A percentile compares a stretch with the other conserved stretches of the same genome.
Evolutionary conservation across 2,329 filamentous ascomycete species (phyloP).

Genomic region (Diaporthe caulivora): DNA sequence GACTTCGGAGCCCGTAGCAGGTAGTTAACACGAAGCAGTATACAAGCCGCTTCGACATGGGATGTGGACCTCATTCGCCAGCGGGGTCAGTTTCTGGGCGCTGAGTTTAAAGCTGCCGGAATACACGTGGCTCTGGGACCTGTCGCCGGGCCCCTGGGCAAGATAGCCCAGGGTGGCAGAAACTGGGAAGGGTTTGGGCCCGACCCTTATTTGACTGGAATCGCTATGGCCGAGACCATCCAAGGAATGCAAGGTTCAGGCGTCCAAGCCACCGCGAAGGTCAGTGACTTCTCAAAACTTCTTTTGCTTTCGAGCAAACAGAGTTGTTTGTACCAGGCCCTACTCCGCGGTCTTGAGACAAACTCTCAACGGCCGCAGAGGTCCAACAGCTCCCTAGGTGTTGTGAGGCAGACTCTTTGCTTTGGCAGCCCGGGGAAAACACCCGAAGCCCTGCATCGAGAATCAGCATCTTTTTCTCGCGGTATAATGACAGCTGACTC

Average conservation of each 20-base stretch:
- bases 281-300: neutral
- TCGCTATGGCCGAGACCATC: conserved; percentile 72
- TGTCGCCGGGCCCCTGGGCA: conserved; percentile 80
- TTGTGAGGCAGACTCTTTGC: neutral
- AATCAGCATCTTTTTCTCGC: too few relatives aligned
- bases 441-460: neutral
- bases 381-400: neutral
- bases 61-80: conserved; percentile 79
- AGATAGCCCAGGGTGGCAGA: conserved; percentile 78
- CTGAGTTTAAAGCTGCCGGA: conserved; percentile 77
- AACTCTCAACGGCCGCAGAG: too few relatives aligned
- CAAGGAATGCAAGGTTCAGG: conserved; percentile 66
- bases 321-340: neutral
- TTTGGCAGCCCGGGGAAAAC: neutral
- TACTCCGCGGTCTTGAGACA: neutral
- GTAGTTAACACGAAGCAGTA: conserved; percentile 42
- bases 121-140: conserved; percentile 83
- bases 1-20: too few relatives aligned
- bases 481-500: neutral
- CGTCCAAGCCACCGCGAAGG: conserved; percentile 64
- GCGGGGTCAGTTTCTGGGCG: conserved; percentile 76
- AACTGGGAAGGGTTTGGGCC: conserved; percentile 89
- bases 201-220: conserved; percentile 79
- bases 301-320: neutral
- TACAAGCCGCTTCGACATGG: conserved; percentile 85